These are phyloP conservation scores for Talaromyces rugulosus DNA, from an alignment of 2,329 filamentous ascomycete genomes.

Conservation along the genomic window DNA sequence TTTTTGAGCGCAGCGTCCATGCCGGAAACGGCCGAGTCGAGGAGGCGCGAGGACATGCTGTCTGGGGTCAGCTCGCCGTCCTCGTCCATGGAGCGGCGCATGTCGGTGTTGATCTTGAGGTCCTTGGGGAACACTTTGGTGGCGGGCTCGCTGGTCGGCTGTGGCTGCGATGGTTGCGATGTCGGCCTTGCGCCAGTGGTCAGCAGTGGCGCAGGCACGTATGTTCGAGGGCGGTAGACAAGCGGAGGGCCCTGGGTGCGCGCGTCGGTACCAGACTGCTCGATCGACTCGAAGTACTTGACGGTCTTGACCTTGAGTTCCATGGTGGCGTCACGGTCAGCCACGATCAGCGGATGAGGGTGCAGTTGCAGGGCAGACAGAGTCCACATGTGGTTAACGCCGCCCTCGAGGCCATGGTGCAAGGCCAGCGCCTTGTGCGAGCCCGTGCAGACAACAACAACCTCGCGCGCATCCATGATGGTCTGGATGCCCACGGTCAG, in stretches of 20 bases:
- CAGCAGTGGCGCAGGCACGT: constrained; percentile 28
- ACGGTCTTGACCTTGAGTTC: constrained; percentile 72
- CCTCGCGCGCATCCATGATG: constrained; percentile 73
- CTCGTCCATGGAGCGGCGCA: constrained; percentile 32
- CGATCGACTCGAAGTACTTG: constrained; percentile 69
- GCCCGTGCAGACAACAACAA: constrained; percentile 77
- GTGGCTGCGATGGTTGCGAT: constrained; percentile 21
- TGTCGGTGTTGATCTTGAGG: constrained; percentile 43
- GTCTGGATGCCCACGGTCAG: constrained; percentile 82
- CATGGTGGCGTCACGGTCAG: constrained; percentile 73
- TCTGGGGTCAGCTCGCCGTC: constrained; percentile 44
- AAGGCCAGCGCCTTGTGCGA: constrained; percentile 76
- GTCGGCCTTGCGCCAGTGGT: constrained; percentile 16
- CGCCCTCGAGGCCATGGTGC: constrained; percentile 75
- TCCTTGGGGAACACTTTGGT: constrained; percentile 29
- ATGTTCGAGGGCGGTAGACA: constrained; percentile 36
- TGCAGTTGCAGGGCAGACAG: constrained; percentile 77
- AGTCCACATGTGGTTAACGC: constrained; percentile 89
- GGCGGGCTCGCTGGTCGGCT: constrained; percentile 23
- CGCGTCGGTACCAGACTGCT: constrained; percentile 55
- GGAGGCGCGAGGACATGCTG: constrained; percentile 46
- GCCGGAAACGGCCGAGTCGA: constrained; percentile 43
- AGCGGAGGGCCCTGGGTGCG: constrained; percentile 40
- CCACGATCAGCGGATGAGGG: constrained; percentile 75
- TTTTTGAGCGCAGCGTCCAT: constrained; percentile 37